phyloP scores from a whole-genome alignment of 2,329 filamentous ascomycete species.

The Kalmusia sp. region DNA sequence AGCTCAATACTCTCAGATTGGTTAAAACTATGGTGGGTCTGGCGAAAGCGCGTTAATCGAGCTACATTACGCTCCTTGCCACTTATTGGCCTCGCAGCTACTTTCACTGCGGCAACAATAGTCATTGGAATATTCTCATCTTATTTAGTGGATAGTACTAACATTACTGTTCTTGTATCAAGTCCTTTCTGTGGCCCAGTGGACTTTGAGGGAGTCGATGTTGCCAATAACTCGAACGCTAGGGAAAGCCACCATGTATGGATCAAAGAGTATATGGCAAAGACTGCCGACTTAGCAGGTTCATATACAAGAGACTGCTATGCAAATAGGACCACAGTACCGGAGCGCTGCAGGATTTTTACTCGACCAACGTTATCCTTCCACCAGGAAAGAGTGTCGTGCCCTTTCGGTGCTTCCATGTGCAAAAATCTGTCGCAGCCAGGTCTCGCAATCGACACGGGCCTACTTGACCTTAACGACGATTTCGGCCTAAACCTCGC shows the following conservation, averaged over 20 bases:
- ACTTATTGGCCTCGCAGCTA: neutral
- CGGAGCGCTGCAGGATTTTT: conserved; percentile 5
- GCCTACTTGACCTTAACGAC: conserved; percentile 16
- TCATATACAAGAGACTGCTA: neutral
- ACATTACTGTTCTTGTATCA: conserved; percentile 12
- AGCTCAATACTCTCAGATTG: conserved; percentile 6
- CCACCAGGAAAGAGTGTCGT: conserved; percentile 1
- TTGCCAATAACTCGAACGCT: neutral
- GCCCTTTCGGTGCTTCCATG: conserved; percentile 15
- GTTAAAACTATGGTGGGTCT: conserved; percentile 13
- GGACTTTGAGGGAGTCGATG: neutral
- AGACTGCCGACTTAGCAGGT: neutral
- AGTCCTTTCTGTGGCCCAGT: conserved; percentile 8
- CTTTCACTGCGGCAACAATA: conserved; percentile 1
- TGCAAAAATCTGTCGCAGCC: conserved; percentile 6
- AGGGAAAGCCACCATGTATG: neutral
- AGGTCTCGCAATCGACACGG: conserved; percentile 16
- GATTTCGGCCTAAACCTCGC: conserved; percentile 12
- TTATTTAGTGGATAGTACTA: conserved; percentile 1
- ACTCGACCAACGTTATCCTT: conserved; percentile 11
- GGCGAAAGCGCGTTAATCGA: neutral
- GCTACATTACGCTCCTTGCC: conserved; percentile 1
- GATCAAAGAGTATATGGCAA: neutral
- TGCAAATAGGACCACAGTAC: neutral
- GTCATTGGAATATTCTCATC: conserved; percentile 12